Percentiles rank a stretch among this genome's conserved stretches.
phyloP scores from a whole-genome alignment of 1,139 yeast species.

The Diutina siamensis region DNA sequence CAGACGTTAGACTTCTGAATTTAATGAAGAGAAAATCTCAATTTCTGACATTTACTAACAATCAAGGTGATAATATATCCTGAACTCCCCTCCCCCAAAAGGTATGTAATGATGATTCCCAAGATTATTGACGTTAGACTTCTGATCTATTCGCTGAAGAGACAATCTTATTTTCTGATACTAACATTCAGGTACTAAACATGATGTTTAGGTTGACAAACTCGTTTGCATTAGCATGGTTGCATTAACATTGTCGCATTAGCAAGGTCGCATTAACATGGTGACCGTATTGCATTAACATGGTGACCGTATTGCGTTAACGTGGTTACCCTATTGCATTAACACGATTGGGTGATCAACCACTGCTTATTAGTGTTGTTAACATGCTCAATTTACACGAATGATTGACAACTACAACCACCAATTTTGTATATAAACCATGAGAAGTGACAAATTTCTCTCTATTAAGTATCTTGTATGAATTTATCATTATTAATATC shows the following conservation, averaged over 20 bases:
- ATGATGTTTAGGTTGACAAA: no score
- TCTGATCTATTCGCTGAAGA: not conserved
- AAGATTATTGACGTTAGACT: not conserved
- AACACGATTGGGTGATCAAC: not conserved
- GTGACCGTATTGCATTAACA: not conserved
- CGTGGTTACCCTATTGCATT: not conserved
- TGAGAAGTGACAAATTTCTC: no score
- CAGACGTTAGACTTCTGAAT: conserved; percentile 22
- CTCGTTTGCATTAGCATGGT: no score
- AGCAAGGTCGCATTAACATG: not conserved
- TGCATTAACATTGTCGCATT: no score
- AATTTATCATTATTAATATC: not conserved
- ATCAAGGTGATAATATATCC: not conserved
- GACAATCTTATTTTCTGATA: not conserved
- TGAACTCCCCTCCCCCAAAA: no score
- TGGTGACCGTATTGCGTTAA: not conserved
- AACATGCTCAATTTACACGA: no score
- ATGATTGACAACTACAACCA: not conserved
- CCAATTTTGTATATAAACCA: not conserved
- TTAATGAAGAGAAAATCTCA: conserved; percentile 10
- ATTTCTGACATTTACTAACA: not conserved
- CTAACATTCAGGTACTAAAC: no score
- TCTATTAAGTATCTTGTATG: not conserved
- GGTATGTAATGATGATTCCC: not conserved
- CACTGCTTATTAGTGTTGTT: no score